Evolutionary conservation across 495 filamentous ascomycete genomes (phyloP), one percentile per base, ranked within the genome.

Genomic region (Glutinoglossum americanum): DNA sequence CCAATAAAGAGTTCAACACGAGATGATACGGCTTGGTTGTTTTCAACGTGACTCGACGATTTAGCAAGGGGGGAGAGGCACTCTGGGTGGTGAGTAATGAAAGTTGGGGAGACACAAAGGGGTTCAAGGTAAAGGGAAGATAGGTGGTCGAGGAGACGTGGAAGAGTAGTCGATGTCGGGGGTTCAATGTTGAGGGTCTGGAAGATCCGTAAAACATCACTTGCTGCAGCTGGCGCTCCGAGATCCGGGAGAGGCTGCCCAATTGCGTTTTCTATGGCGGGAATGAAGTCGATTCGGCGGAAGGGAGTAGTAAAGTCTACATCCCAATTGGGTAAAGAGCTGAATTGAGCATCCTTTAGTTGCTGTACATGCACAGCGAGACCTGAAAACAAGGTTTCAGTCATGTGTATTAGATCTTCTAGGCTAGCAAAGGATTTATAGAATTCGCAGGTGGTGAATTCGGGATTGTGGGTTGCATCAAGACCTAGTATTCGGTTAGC

Each of bases 361-460:
- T 67, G 49, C 10, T 68, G 66, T 54, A 80, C 74, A 60, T 75
- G 73, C 8, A 67, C 49, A 11, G 78, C 76, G 15, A 86, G 73
- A 35, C 75, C 76, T 23, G 67, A 72, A 49, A 92, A 70, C 17
- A 93, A 67, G 1, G 70, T 66, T 64, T 90, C 85, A 35, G 87
- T 93, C 62, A 79, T 79, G 25, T 67, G 59, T 62, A 94, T 87
- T 27, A 98, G 72, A 35, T 87, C 80, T 39, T 80, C 74, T 0
- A 96, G 74, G 60, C 80, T 83, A 55, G 85, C 81, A 62, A 88
- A 95, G 13, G 87, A 80, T 55, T 82, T 78, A 68, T 98, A 98
- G 74, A 95, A 96, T 70, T 98, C 92, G 73, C 89, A 96, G 35
- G 83, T 96, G 26, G 84, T 89, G 71, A 96, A 98, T 67, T 98